Conservation (phyloP, 192 early-diverging fungal species). For the Coemansia sp. region DNA sequence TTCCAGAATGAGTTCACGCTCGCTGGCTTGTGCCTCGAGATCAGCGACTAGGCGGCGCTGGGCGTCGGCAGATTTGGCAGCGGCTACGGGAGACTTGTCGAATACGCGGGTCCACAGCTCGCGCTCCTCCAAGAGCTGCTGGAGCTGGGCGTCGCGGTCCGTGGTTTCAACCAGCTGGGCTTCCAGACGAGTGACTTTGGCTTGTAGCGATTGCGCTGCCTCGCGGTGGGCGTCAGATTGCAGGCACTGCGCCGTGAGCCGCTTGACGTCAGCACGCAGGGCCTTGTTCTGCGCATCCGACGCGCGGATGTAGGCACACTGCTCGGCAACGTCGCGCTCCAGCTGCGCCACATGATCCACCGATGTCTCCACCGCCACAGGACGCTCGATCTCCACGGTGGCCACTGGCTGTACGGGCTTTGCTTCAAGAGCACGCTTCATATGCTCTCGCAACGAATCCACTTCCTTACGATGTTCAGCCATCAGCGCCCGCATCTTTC, state of each 20-base stretch:
- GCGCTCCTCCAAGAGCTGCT: slow-evolving; percentile 44
- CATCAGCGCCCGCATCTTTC: background rate
- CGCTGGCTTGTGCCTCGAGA: slow-evolving; percentile 12
- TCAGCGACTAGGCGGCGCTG: slow-evolving; percentile 17
- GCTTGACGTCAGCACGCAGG: slow-evolving; percentile 51
- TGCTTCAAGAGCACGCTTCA: background rate
- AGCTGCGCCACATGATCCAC: slow-evolving; percentile 31
- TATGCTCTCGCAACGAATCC: background rate
- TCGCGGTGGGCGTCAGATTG: slow-evolving; percentile 56
- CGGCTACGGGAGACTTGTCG: slow-evolving; percentile 32
- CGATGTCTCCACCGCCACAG: slow-evolving; percentile 10
- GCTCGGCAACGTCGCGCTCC: slow-evolving; percentile 54
- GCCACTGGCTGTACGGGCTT: slow-evolving; percentile 2
- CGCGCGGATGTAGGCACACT: slow-evolving; percentile 56
- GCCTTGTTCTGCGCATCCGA: slow-evolving; percentile 58
- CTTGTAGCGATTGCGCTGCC: slow-evolving; percentile 42
- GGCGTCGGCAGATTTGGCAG: slow-evolving; percentile 20
- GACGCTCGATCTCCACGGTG: background rate
- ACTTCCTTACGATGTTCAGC: background rate
- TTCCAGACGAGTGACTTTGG: slow-evolving; percentile 58
- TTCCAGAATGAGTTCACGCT: slow-evolving; percentile 14
- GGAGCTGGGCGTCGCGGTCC: slow-evolving; percentile 42
- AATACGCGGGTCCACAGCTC: slow-evolving; percentile 50
- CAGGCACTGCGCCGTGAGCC: slow-evolving; percentile 47
- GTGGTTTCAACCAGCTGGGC: slow-evolving; percentile 35